Evolutionary conservation across 345 rosid species (phyloP), one percentile per base, ranked within the genome.

Genomic region (Linum lewisii): DNA sequence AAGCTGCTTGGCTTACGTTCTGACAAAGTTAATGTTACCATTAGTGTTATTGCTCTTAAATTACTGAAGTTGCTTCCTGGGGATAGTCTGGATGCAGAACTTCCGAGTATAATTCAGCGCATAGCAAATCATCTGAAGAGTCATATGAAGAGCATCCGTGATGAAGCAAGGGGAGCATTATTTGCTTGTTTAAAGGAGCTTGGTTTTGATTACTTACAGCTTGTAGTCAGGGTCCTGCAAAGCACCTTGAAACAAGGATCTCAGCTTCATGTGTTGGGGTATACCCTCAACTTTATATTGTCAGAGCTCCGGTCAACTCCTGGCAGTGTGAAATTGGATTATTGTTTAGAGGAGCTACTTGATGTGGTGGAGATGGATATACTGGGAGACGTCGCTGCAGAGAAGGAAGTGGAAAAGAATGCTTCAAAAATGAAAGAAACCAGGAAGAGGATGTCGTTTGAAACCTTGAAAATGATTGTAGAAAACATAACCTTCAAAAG

Each of bases 401-500:
- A 93, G 77, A 93, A 87, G 66, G 95, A 87, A 63, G 97, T 79
- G 70, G 86, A 76, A 24, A 87, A 87, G 75, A 83, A 87, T 63
- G 83, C 86, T 66, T 76, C 83, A 21, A 93, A 89, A 69, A 93
- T 87, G 97, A 93, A 87, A 68, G 99, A 93, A 78, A 85, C 97
- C 47, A 78, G 66, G 77, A 76, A 69, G 72, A 68, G 75, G 65
- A 85, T 66, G 75, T 93, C 99, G 20, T 80, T 75, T 62, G 94
- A 89, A 66, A 79, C 94, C 51, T 73, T 89, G 69, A 78, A n/a
- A n/a, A n/a, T n/a, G n/a, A n/a, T n/a, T n/a, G n/a, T n/a, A n/a
- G n/a, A n/a, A n/a, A n/a, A n/a, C n/a, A n/a, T n/a, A n/a, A n/a
- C n/a, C n/a, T n/a, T n/a, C n/a, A n/a, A n/a, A n/a, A n/a, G n/a